Evolutionary conservation across 768 basidiomycete species (phyloP), one percentile per base, ranked within the genome.

Genomic region (Tylopilus sp.): DNA sequence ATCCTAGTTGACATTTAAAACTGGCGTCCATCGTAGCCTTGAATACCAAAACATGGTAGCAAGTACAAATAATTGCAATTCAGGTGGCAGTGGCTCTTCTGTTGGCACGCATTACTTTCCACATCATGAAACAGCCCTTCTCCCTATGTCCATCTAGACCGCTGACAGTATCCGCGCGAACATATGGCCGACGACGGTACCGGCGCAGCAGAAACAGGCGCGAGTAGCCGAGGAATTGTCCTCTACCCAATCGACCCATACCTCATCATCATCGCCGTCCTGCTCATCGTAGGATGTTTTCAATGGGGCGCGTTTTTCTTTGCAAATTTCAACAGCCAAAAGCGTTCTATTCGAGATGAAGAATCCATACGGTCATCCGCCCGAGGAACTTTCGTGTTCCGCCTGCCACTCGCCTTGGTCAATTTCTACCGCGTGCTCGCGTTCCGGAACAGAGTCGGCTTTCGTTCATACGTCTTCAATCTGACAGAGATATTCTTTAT

Each of bases 401-500:
- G 23, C 26, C 12, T 76, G 17, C 71, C 50, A 23, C 35, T 62
- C 12, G 73, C 71, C 3, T 5, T 71, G 11, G 17, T 66, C 30
- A 69, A 77, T 48, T 44, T 63, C 0, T 67, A 73, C 42, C 71
- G 72, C 0, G 64, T 67, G 10, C 20, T 72, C 21, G 64, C 69
- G 0, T 76, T 75, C 56, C 68, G 77, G 20, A 64, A 58, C 42
- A 64, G 64, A 4, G 40, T 75, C 7, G 62, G 67, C n/a, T 51
- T 78, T 31, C 50, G 61, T 0, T 69, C 69, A 6, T 73, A 74
- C 52, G 62, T 64, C 10, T 60, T 75, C 48, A 78, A 74, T 48
- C 36, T 77, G 9, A 67, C 71, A 11, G 78, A 81, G 52, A 53
- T 77, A 6, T 55, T 70, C 11, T 60, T 74, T 38, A 67, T 69